Conservation (phyloP, 805 yeast genomes). For the Blastobotrys chiropterorum region DNA sequence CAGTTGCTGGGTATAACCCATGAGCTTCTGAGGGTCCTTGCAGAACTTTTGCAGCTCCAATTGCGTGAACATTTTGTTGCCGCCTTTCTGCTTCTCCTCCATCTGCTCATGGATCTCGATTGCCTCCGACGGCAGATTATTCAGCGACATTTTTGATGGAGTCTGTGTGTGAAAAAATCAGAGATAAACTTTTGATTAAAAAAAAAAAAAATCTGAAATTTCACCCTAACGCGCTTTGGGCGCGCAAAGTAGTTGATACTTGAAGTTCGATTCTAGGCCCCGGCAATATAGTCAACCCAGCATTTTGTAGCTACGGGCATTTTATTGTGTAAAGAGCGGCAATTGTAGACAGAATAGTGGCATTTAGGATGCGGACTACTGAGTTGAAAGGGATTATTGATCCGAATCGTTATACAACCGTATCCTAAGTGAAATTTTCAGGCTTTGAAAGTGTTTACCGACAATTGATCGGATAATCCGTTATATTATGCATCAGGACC, state of each 20-base stretch:
- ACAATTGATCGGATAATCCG: too few relatives aligned
- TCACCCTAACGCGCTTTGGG: not conserved
- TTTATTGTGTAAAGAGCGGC: too few relatives aligned
- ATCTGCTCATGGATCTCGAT: not conserved
- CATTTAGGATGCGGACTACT: too few relatives aligned
- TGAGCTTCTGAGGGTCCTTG: slow-evolving; percentile 37
- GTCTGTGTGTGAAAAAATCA: not conserved
- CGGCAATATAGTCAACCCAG: not conserved
- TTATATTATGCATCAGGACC: slow-evolving; percentile 43
- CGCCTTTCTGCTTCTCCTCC: not conserved
- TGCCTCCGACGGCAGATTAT: not conserved
- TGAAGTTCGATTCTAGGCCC: not conserved
- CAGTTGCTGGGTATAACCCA: slow-evolving; percentile 41
- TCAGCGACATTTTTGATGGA: not conserved
- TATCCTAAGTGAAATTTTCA: too few relatives aligned
- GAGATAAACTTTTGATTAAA: not conserved
- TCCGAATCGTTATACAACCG: too few relatives aligned
- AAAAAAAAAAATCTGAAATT: not conserved
- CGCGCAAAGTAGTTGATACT: not conserved
- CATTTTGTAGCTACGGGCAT: too few relatives aligned
- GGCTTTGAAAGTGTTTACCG: too few relatives aligned
- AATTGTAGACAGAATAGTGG: too few relatives aligned
- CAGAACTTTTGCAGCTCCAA: slow-evolving; percentile 52
- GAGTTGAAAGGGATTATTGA: too few relatives aligned
- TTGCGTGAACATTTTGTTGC: slow-evolving; percentile 47